These are phyloP conservation scores for Botrytis aclada DNA, from an alignment of 2,329 filamentous ascomycete genomes.

Conservation along the genomic window DNA sequence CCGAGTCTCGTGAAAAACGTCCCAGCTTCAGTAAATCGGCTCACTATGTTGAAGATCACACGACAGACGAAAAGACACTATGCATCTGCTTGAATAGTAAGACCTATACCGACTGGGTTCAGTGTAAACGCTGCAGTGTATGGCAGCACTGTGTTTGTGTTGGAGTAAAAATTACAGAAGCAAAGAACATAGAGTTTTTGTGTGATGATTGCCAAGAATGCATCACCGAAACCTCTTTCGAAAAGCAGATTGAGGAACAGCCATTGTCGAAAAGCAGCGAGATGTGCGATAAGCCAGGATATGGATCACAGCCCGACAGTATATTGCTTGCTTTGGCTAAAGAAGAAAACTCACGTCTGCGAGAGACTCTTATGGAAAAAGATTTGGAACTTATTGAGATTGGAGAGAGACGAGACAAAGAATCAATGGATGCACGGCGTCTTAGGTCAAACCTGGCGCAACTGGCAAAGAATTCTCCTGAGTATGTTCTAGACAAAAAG, in stretches of 20 bases:
- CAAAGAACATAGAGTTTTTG: neutral
- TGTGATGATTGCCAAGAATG: neutral
- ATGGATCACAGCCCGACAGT: neutral
- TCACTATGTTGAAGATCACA: neutral
- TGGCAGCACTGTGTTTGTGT: constrained; percentile 8
- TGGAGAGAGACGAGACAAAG: neutral
- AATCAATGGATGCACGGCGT: neutral
- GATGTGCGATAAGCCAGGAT: neutral
- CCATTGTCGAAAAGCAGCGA: neutral
- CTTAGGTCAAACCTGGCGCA: neutral
- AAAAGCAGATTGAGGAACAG: neutral
- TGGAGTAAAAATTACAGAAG: neutral
- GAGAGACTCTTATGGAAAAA: neutral
- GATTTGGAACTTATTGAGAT: neutral
- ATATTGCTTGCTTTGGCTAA: neutral
- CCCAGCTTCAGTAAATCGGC: neutral
- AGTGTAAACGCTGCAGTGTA: neutral
- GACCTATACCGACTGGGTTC: neutral
- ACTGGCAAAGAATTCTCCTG: neutral
- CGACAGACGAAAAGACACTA: neutral
- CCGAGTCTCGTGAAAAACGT: neutral
- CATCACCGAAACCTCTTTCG: neutral
- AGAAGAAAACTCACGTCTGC: neutral
- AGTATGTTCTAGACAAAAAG: neutral
- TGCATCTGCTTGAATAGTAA: neutral